Base-by-base conservation (phyloP, 306 rosid species). In the Glycine soja region DNA sequence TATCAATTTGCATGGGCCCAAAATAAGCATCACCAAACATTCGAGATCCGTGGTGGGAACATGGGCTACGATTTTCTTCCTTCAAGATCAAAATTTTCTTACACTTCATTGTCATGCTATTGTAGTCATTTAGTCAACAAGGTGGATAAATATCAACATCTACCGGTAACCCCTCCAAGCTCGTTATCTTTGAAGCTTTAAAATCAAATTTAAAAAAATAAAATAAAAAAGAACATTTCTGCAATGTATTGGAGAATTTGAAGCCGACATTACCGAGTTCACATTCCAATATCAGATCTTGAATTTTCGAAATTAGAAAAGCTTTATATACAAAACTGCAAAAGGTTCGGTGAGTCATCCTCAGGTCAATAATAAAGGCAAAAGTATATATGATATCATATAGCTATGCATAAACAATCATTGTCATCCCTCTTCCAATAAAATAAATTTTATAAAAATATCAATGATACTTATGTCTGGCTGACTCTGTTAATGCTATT, bases 271-370 rank as follows among this genome's bases (percentile, higher is more conserved):
- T 47, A 36, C 61, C 59, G 57, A 78, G 78, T 81, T 81, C 87
- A 75, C 83, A 70, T 82, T 85, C 85, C 93, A 78, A 91, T 81
- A 79, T 83, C 65, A 67, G 82, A 79, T 79, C 82, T 79, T 83
- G 67, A 83, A 88, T 84, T 91, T 88, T 73, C 81, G 51, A 81
- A 76, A 64, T 81, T 62, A 10, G 48, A 24, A 24, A 24, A 24
- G 0, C 30, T 24, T 24, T 24, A 24, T 24, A 24, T 0, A 24
- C 30, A 69, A 62, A 38, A 47, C 32, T 36, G 16, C 62, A 46
- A 24, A 54, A 14, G 47, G 34, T 68, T 4, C 34, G n/a, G 4
- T 40, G 10, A 77, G 82, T 78, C 68, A 56, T 53, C 40, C 30
- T 57, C n/a, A 46, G 19, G 58, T 15, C 47, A 76, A 30, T 70